Evolutionary conservation across 805 yeast genomes (phyloP).

Genomic region (Teunomyces gatunensis): DNA sequence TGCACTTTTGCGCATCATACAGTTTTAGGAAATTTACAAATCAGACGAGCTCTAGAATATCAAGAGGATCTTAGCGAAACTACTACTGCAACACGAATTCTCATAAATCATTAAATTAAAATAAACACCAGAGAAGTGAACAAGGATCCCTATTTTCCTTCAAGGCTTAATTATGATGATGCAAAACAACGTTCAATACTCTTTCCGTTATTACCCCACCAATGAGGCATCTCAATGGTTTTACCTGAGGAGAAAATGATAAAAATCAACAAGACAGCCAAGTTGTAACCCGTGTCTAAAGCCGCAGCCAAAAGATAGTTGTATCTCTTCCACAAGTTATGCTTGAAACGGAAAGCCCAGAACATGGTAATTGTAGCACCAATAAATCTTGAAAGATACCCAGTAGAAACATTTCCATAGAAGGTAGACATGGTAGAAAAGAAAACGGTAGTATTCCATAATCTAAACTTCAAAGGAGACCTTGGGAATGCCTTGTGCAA

Average conservation of each 20-base stretch:
- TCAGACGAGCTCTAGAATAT: not conserved
- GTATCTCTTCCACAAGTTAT: slow-evolving; percentile 39
- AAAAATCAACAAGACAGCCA: slow-evolving; percentile 41
- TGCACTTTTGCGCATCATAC: not conserved
- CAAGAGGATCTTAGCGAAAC: not conserved
- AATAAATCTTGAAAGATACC: slow-evolving; percentile 44
- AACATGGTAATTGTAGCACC: slow-evolving; percentile 49
- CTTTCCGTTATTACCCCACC: slow-evolving; percentile 50
- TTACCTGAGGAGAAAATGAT: slow-evolving; percentile 26
- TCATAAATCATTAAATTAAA: not conserved
- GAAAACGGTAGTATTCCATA: slow-evolving; percentile 48
- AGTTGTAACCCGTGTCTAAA: slow-evolving; percentile 48
- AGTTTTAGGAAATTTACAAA: not conserved
- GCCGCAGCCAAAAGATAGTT: slow-evolving; percentile 53
- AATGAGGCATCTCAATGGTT: slow-evolving; percentile 31
- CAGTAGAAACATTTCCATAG: slow-evolving; percentile 51
- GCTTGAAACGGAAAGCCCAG: slow-evolving; percentile 39
- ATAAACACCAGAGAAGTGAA: not conserved
- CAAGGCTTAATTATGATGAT: not conserved
- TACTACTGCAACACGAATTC: not conserved
- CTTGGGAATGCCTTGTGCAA: slow-evolving; percentile 28
- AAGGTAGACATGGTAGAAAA: slow-evolving; percentile 47
- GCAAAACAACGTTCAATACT: slow-evolving; percentile 50
- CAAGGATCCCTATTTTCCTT: not conserved
- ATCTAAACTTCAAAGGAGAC: slow-evolving; percentile 22